Evolutionary conservation across 768 basidiomycete genomes (phyloP).

Genomic region (Kwoniella mangroviensis): DNA sequence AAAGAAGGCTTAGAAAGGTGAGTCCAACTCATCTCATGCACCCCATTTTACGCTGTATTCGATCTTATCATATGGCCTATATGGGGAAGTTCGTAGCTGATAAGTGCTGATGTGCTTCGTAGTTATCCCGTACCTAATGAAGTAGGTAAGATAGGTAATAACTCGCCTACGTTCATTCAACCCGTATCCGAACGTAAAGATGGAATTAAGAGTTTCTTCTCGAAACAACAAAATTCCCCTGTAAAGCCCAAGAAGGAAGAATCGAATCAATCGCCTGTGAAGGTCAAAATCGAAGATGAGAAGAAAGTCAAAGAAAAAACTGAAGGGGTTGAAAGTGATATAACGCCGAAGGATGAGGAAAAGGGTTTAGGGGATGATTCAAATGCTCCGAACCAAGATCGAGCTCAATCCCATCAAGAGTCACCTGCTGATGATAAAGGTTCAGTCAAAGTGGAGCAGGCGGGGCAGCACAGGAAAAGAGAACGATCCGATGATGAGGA

Average conservation of each 20-base stretch:
- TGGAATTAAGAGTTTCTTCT: conserved; percentile 65
- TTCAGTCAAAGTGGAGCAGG: conserved; percentile 9
- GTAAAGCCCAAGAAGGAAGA: conserved; percentile 27
- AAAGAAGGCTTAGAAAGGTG: conserved; percentile 69
- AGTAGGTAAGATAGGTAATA: conserved; percentile 84
- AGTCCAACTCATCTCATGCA: conserved; percentile 38
- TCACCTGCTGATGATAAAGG: not conserved
- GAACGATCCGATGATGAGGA: conserved; percentile 18
- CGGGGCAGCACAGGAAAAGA: conserved; percentile 12
- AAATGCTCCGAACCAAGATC: conserved; percentile 45
- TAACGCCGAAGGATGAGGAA: conserved; percentile 31
- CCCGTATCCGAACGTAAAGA: conserved; percentile 79
- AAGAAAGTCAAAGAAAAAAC: conserved; percentile 31
- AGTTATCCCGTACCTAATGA: conserved; percentile 89
- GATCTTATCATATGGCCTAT: no score
- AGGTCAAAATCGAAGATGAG: conserved; percentile 10
- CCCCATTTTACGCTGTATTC: not conserved
- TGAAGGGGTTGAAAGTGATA: conserved; percentile 28
- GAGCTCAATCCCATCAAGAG: not conserved
- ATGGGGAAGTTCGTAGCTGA: not conserved
- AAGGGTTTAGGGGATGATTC: conserved; percentile 52
- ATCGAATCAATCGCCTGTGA: not conserved
- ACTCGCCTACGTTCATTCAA: conserved; percentile 79
- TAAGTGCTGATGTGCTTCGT: not conserved
- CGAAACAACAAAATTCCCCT: conserved; percentile 44